Base-by-base conservation (phyloP, 2,329 filamentous ascomycete genomes). In the Fusarium kyushuense region DNA sequence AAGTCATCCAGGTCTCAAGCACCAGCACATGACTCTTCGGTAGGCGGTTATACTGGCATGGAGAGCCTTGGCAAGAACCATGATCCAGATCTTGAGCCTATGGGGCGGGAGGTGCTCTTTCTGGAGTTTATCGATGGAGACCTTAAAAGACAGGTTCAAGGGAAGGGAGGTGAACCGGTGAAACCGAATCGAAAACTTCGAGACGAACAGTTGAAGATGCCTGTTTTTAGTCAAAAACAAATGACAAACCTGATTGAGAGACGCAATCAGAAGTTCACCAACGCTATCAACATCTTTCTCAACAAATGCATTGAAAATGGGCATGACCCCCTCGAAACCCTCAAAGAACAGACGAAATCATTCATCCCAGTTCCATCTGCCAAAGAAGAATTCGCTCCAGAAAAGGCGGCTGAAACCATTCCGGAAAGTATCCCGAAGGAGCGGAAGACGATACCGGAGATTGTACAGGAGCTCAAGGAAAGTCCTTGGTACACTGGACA, bases 81-180 rank as follows among this genome's bases (percentile, higher is more conserved):
- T 35, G 45, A 57, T 19, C 43, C 41, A 8, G 65, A 69, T 11
- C 29, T 53, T 12, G 59, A 62, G 14, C 42, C 59, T 3, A 81
- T 63, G 16, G 83, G 82, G 3, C 85, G 85, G 52, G 89, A 97
- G 71, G 90, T 97, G 17, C 80, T 99, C 25, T 87, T 95, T 35
- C 97, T 99, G 73, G 96, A 98, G 76, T 98, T 96, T 71, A 80
- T 97, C 19, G 96, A 98, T 76, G 94, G 92, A 1, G 95, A 97
- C 76, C 79, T 98, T 70, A 97, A 94, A 80, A 86, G 92, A 40
- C 90, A 96, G 75, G 91, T 94, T 1, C 82, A 85, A 54, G 82
- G 90, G 76, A 86, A 88, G 54, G 92, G 91, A 0, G 92, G 92
- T 2, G 89, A 94, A 76, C 85, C 90, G 1, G 88, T 85, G 0